Evolutionary conservation across 1,139 yeast genomes (phyloP).

Genomic region (Magnusiomyces clavatus): DNA sequence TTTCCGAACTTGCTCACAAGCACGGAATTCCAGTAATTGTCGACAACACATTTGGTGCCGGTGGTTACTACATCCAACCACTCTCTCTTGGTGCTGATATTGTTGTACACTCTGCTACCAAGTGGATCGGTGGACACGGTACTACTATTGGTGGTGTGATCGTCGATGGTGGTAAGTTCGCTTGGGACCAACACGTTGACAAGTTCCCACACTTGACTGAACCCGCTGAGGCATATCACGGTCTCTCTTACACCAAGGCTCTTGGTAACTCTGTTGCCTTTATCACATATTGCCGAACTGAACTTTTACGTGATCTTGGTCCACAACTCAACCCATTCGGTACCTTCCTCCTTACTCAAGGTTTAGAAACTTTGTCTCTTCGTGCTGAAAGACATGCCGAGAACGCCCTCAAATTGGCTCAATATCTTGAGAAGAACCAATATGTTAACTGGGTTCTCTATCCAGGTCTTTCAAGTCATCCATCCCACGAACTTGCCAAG

Average conservation of each 20-base stretch:
- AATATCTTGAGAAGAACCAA: constrained; percentile 62
- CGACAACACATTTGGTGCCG: constrained; percentile 97
- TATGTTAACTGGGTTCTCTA: constrained; percentile 84
- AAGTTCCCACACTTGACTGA: constrained; percentile 84
- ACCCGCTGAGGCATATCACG: constrained; percentile 93
- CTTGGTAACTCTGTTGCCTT: constrained; percentile 66
- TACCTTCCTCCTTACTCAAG: constrained; percentile 77
- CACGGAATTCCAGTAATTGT: constrained; percentile 88
- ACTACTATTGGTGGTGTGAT: constrained; percentile 90
- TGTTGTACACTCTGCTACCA: constrained; percentile 83
- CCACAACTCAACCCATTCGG: constrained; percentile 85
- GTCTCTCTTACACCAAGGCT: constrained; percentile 71
- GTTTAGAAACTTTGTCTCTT: constrained; percentile 86
- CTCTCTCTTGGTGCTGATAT: constrained; percentile 86
- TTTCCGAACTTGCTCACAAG: constrained; percentile 72
- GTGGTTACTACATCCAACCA: constrained; percentile 83
- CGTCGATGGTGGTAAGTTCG: constrained; percentile 86
- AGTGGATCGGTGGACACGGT: constrained; percentile 98
- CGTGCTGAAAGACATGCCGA: constrained; percentile 88
- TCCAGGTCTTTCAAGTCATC: constrained; percentile 81
- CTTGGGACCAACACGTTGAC: constrained; percentile 75
- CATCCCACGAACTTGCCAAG: constrained; percentile 72
- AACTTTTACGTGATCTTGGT: constrained; percentile 86
- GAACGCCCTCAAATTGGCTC: constrained; percentile 77
- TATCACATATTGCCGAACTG: constrained; percentile 75